A percentile compares a stretch with the other conserved stretches of the same genome.
These are phyloP conservation scores for Corylus americana DNA, from an alignment of 306 rosid genomes.

Conservation along the genomic window DNA sequence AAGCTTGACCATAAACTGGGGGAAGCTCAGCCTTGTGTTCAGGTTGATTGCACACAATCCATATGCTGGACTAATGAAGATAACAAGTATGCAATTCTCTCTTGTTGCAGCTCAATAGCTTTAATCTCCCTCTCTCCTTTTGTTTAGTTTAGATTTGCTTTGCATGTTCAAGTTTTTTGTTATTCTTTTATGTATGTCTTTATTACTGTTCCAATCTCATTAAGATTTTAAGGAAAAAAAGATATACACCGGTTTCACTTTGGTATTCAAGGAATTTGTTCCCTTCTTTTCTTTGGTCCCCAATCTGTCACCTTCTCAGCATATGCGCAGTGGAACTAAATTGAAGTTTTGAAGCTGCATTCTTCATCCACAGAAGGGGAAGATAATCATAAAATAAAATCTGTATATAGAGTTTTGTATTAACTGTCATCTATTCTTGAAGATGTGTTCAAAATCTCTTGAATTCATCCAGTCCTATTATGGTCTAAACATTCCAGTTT, in stretches of 20 bases:
- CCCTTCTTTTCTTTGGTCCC: background rate
- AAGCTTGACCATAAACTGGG: conserved; percentile 51
- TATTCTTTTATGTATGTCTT: background rate
- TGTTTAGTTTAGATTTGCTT: background rate
- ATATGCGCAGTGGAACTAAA: background rate
- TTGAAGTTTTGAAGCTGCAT: background rate
- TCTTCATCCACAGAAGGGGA: background rate
- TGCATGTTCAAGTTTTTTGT: conserved; percentile 2
- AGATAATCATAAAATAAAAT: background rate
- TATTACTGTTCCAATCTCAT: background rate
- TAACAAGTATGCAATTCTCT: conserved; percentile 15
- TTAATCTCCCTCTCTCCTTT: background rate
- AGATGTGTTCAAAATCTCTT: background rate
- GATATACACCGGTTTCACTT: background rate
- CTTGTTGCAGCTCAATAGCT: background rate
- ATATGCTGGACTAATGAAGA: conserved; percentile 35
- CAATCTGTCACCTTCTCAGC: background rate
- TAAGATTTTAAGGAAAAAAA: background rate
- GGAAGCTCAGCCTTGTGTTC: conserved; percentile 31
- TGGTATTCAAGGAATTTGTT: background rate
- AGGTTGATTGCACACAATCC: conserved; percentile 32
- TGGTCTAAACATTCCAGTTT: background rate
- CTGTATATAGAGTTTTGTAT: background rate
- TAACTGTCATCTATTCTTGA: background rate
- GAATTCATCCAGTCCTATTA: background rate